A percentile compares a stretch with the other conserved stretches of the same genome.
These are phyloP conservation scores for Talaromyces atroroseus DNA, from an alignment of 2,329 filamentous ascomycete genomes.

Conservation along the genomic window DNA sequence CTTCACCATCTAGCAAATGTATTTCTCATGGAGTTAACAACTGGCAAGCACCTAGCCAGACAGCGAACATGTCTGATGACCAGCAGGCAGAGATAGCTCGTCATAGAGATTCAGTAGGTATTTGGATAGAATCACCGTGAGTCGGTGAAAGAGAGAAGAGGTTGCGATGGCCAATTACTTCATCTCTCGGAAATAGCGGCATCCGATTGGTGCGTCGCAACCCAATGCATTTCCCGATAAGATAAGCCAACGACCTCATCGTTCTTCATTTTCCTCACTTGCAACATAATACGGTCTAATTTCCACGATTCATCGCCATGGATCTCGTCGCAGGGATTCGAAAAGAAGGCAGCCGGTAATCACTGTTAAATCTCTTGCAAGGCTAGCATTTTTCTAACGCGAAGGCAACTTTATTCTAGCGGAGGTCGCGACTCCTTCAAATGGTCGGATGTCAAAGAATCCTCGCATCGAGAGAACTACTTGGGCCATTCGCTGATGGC, in stretches of 20 bases:
- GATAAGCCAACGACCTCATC: not conserved
- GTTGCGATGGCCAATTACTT: not conserved
- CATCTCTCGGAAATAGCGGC: not conserved
- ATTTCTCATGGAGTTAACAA: not conserved
- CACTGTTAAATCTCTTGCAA: not conserved
- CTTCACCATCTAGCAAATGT: not conserved
- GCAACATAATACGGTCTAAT: constrained; percentile 1
- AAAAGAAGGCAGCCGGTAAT: constrained; percentile 73
- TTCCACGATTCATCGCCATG: constrained; percentile 53
- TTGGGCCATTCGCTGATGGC: constrained; percentile 90
- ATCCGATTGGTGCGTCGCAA: not conserved
- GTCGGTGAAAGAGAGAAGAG: not conserved
- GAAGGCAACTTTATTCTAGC: constrained; percentile 36
- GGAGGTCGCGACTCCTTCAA: constrained; percentile 89
- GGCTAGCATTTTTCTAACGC: constrained; percentile 9
- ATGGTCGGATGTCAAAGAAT: constrained; percentile 89
- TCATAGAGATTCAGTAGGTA: not conserved
- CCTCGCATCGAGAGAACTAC: constrained; percentile 80
- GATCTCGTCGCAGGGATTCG: constrained; percentile 89
- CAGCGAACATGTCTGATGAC: not conserved
- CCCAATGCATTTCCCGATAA: constrained; percentile 2
- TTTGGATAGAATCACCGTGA: not conserved
- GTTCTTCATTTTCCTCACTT: not conserved
- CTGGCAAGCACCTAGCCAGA: not conserved
- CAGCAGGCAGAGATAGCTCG: not conserved